Conservation (phyloP, 2,329 filamentous ascomycete genomes). For the Aspergillus pseudotamarii region DNA sequence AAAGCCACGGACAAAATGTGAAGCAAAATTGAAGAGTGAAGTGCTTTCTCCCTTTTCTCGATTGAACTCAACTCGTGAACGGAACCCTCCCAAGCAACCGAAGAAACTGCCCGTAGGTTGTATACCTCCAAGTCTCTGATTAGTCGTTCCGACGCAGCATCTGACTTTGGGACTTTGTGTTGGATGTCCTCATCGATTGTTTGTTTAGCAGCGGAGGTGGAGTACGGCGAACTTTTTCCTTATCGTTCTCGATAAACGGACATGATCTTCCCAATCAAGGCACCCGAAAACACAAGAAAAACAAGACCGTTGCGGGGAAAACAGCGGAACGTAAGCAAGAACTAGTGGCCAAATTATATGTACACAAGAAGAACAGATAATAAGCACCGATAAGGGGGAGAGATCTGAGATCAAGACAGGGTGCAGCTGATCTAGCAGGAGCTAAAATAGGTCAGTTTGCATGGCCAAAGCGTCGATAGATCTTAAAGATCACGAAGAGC, state of each 20-base stretch:
- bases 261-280: conserved; percentile 14
- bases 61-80: not conserved
- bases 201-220: conserved; percentile 1
- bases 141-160: not conserved
- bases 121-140: not conserved
- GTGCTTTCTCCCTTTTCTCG: not conserved
- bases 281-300: not conserved
- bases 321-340: not conserved
- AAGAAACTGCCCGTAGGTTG: not conserved
- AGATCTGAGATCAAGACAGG: not conserved
- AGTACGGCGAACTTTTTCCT: conserved; percentile 11
- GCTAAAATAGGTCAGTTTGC: not conserved
- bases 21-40: not conserved
- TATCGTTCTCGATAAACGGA: conserved; percentile 7
- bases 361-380: not conserved
- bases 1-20: not conserved
- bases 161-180: not conserved
- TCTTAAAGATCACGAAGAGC: not conserved
- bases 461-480: conserved; percentile 1
- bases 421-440: not conserved
- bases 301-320: not conserved
- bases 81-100: not conserved
- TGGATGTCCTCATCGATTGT: not conserved
- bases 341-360: not conserved
- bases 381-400: not conserved